Evolutionary conservation across 352 stramenopile genomes (phyloP).

Genomic region (Phytopythium oedochilum): DNA sequence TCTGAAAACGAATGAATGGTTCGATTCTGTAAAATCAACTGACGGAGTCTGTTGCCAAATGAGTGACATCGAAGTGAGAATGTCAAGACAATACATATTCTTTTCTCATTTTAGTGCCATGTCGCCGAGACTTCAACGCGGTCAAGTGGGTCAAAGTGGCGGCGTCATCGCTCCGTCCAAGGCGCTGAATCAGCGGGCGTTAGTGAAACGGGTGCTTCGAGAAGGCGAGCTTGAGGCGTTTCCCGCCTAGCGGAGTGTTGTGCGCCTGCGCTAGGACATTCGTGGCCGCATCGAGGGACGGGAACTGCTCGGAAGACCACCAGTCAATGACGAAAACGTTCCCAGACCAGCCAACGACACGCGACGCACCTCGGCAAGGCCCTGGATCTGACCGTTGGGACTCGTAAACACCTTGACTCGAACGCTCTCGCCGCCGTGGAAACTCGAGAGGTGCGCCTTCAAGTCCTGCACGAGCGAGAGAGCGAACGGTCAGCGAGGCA

Average conservation of each 20-base stretch:
- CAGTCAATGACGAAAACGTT: neutral
- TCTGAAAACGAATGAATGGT: too few species aligned
- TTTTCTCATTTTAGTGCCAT: neutral
- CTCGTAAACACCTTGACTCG: conserved; percentile 47
- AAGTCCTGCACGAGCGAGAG: conserved; percentile 17
- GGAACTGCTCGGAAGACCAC: conserved; percentile 22
- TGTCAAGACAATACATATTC: neutral
- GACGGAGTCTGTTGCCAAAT: too few species aligned
- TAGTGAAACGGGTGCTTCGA: conserved; percentile 42
- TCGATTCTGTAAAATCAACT: too few species aligned
- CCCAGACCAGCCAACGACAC: neutral
- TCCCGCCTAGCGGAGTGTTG: conserved; percentile 29
- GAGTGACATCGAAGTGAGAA: too few species aligned
- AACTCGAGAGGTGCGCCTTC: conserved; percentile 26
- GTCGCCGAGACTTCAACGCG: neutral
- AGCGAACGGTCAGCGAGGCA: neutral
- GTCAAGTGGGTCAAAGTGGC: too few species aligned
- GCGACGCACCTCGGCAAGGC: conserved; percentile 30
- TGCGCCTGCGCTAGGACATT: conserved; percentile 49
- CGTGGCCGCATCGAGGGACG: conserved; percentile 38
- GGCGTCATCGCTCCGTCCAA: too few species aligned
- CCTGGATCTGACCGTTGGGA: conserved; percentile 40
- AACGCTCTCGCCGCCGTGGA: conserved; percentile 32
- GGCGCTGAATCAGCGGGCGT: neutral
- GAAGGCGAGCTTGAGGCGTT: conserved; percentile 54